Base-by-base conservation (phyloP, 495 filamentous ascomycete species). In the Tuber magnatum region DNA sequence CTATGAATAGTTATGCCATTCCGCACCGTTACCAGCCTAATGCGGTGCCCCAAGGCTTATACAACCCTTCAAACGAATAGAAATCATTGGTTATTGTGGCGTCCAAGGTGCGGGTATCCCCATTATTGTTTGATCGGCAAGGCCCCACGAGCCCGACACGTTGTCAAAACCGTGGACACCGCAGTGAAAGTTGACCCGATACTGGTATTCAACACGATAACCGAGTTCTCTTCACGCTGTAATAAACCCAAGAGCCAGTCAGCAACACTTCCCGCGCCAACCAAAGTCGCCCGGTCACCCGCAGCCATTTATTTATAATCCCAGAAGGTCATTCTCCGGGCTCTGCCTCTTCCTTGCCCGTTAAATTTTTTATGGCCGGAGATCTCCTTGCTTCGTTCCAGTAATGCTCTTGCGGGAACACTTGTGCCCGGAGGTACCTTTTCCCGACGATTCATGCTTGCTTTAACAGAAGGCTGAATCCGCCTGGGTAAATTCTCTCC, bases 251-350 rank as follows among this genome's bases (percentile, higher is more conserved):
- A 9, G 20, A 32, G 10, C n/a, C n/a, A 61, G n/a, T 61, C n/a
- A 14, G 51, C 24, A 61, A 32, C n/a, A 9, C 51, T 3, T 28
- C 8, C 5, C 51, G n/a, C 12, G 20, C 9, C 9, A 32, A 14
- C 51, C 51, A 32, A 32, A 28, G 12, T 32, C 51, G 28, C 28
- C 51, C 14, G n/a, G 3, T 61, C 14, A 56, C 24, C 51, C 51
- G 51, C 51, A 61, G 51, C n/a, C n/a, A 32, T 61, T 61, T 61
- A 61, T 61, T 61, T 61, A 28, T 61, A 61, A 61, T 61, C 8
- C n/a, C 10, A 61, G 51, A 61, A 14, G 51, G n/a, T 28, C 51
- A 28, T 61, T 32, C n/a, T 12, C 24, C 28, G 2, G 51, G 2
- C 51, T 32, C n/a, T 61, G 51, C 51, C 51, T 28, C 48, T 56